Base-by-base conservation (phyloP, 2,329 filamentous ascomycete genomes). In the Sclerotinia subarctica region DNA sequence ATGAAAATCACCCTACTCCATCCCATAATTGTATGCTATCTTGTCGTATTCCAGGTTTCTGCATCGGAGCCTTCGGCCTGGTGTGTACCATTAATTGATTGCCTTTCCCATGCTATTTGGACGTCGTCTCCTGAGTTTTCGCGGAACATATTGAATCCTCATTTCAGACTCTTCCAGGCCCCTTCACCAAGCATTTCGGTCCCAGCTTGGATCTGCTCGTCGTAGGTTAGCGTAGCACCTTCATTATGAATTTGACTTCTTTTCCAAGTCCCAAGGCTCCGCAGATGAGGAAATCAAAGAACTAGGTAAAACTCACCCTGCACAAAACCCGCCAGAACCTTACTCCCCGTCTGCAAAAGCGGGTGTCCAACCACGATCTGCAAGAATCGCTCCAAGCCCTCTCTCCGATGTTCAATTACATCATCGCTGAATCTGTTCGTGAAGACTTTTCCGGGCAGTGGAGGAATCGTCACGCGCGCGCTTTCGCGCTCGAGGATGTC, bases 331-430 rank as follows among this genome's bases (percentile, higher is more conserved):
- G 94, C 94, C 75, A 99, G 81, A 69, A 99, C 95, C 81, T 98
- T 97, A 80, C 93, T 97, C 64, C 95, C 95, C 42, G 95, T 99
- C 86, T 99, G 95, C 81, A 99, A 81, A 76, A 99, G 83, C 74
- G 95, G 95, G 80, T 99, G 95, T 0, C 95, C 94, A 0, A 97
- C 95, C 15, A 99, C 95, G 78, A 98, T 98, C 86, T 95, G 94
- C 78, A 99, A 81, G 78, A 99, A 99, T 78, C 96, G 88, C 82
- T 99, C 94, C 73, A 99, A 82, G 1, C 95, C 95, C 74, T 94
- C 92, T 72, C 94, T 85, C 66, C 95, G 85, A 77, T 96, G 92
- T 83, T 98, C 95, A 78, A 99, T 99, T 76, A 99, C 94, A 78
- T 97, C 94, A 81, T 99, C 95, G 76, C 92, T 96, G 83, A 99